These are phyloP conservation scores for Plenodomus tracheiphilus DNA, from an alignment of 2,329 filamentous ascomycete genomes.

Conservation along the genomic window DNA sequence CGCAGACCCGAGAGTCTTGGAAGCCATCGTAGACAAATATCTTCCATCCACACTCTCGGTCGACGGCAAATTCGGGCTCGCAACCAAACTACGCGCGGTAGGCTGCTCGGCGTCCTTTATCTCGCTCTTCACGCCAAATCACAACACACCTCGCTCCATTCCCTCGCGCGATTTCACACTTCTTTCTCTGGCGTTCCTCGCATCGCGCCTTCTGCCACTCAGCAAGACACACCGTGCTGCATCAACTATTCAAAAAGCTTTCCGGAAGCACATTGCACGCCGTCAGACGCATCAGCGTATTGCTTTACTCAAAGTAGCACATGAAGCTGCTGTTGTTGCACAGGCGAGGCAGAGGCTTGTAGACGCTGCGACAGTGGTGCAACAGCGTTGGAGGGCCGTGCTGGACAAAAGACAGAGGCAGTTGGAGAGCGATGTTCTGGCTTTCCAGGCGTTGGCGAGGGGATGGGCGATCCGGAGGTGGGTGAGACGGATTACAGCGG, in stretches of 20 bases:
- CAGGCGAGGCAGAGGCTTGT: conserved; percentile 48
- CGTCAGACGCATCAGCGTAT: conserved; percentile 39
- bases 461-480: conserved; percentile 46
- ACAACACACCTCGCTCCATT: conserved; percentile 41
- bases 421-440: conserved; percentile 43
- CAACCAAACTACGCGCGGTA: conserved; percentile 44
- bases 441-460: conserved; percentile 50
- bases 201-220: conserved; percentile 59
- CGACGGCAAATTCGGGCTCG: conserved; percentile 22
- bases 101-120: conserved; percentile 52
- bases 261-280: conserved; percentile 46
- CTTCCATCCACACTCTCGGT: conserved; percentile 34
- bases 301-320: conserved; percentile 47
- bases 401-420: conserved; percentile 39
- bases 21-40: conserved; percentile 62
- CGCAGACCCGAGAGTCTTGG: conserved; percentile 57
- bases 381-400: conserved; percentile 49
- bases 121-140: conserved; percentile 45
- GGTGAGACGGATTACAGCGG: conserved; percentile 29
- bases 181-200: conserved; percentile 62
- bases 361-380: conserved; percentile 48
- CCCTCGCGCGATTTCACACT: conserved; percentile 60
- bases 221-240: conserved; percentile 56
- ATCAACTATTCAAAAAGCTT: conserved; percentile 56
- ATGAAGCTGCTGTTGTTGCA: conserved; percentile 54